Evolutionary conservation across 345 rosid species (phyloP), one percentile per base, ranked within the genome.

Genomic region (Nasturtium officinale): DNA sequence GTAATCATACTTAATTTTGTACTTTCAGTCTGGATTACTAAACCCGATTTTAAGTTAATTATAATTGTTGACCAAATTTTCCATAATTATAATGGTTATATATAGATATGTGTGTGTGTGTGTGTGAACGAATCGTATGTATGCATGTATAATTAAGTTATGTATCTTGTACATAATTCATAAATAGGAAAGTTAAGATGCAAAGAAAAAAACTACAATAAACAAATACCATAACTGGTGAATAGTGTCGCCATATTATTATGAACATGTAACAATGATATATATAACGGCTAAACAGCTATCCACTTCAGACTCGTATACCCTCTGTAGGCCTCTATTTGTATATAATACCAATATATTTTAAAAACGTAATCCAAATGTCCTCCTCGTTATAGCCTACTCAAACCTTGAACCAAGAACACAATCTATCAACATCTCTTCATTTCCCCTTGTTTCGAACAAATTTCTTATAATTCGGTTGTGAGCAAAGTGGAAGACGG

Each of bases 121-220:
- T 37, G 4, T 26, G 1, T 37, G 42, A 10, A 37, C 15, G 42
- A 38, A 40, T 40, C 15, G 5, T 42, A 13, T 13, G 76, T 77
- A 81, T 25, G 64, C 87, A 83, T 82, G 73, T 62, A 76, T 63
- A 79, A 71, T 59, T 8, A 65, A 47, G 15, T 32, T 40, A 12
- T 53, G 18, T 25, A 13, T 53, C 15, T 53, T 26, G 17, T 23
- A 25, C 3, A 26, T 15, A 12, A 12, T 38, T 21, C 23, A 21
- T 15, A 23, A 15, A 11, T 25, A 53, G 38, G 18, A 65, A 46
- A 67, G 3, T 50, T 28, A 17, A 53, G 25, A 53, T 53, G 17
- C 50, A 33, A 25, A 53, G 28, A 33, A 57, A 23, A 47, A 70
- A 58, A 9, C 18, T 45, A 17, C 28, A 46, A 64, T 29, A 18